Percentiles rank a stretch among this genome's conserved stretches.
Conservation (phyloP, 1,139 yeast species). For the Yamadazyma kanchanaburiensis region DNA sequence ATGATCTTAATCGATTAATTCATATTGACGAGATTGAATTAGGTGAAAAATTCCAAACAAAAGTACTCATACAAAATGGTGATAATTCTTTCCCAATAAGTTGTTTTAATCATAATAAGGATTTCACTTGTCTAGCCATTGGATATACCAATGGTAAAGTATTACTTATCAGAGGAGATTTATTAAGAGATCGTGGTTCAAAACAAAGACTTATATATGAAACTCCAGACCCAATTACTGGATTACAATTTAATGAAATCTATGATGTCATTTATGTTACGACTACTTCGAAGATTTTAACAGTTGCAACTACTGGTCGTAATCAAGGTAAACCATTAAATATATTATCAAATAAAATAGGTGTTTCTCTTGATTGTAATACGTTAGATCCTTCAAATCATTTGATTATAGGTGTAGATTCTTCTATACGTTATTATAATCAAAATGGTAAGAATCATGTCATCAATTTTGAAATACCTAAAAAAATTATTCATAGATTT, state of each 20-base stretch:
- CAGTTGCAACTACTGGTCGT: slow-evolving; percentile 77
- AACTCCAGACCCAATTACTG: slow-evolving; percentile 76
- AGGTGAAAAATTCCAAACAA: slow-evolving; percentile 31
- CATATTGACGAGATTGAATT: slow-evolving; percentile 32
- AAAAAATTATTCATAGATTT: slow-evolving; percentile 48
- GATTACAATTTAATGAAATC: slow-evolving; percentile 54
- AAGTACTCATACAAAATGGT: slow-evolving; percentile 40
- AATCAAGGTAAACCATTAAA: slow-evolving; percentile 67
- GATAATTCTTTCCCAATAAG: slow-evolving; percentile 73
- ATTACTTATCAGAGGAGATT: slow-evolving; percentile 79
- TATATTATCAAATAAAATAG: slow-evolving; percentile 57
- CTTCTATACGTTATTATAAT: slow-evolving; percentile 52
- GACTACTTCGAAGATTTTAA: slow-evolving; percentile 66
- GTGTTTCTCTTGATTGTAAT: slow-evolving; percentile 72
- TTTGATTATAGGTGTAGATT: slow-evolving; percentile 54
- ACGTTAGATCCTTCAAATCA: slow-evolving; percentile 38
- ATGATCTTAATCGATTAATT: slow-evolving; percentile 60
- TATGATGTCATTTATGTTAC: slow-evolving; percentile 49
- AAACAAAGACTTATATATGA: slow-evolving; percentile 79
- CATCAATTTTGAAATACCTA: slow-evolving; percentile 56
- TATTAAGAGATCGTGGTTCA: slow-evolving; percentile 84
- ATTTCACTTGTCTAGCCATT: slow-evolving; percentile 65
- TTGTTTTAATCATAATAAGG: slow-evolving; percentile 53
- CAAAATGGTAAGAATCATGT: slow-evolving; percentile 54
- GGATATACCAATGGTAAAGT: slow-evolving; percentile 91